phyloP scores from a whole-genome alignment of 1,284 basidiomycete genomes.

The Rhodotorula sp. region DNA sequence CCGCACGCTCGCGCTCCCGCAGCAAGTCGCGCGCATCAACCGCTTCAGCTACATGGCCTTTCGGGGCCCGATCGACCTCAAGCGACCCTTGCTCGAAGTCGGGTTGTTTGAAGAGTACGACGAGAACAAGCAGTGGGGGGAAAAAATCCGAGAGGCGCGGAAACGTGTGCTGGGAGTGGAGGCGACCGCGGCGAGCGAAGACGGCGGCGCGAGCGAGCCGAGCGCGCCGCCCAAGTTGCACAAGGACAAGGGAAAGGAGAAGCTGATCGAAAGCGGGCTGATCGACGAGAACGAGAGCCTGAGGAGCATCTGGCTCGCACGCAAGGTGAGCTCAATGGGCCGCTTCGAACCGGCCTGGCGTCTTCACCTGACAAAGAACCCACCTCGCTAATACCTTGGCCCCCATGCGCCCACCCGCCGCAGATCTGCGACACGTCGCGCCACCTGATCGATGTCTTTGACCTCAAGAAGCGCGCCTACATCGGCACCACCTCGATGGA shows the following conservation, averaged over 20 bases:
- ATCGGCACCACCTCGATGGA: constrained; percentile 99
- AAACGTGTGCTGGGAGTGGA: not conserved
- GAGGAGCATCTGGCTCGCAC: constrained; percentile 32
- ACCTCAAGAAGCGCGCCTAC: constrained; percentile 85
- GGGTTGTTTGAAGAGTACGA: constrained; percentile 87
- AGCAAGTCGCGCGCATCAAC: constrained; percentile 53
- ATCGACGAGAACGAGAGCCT: constrained; percentile 23
- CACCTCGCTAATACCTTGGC: not conserved
- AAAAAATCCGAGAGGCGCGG: constrained; percentile 9
- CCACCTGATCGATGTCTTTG: constrained; percentile 49
- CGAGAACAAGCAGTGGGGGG: constrained; percentile 42
- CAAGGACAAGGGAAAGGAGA: constrained; percentile 7
- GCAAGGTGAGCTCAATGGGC: constrained; percentile 12
- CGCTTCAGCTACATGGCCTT: constrained; percentile 85
- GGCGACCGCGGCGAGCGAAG: constrained; percentile 3
- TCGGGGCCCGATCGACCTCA: constrained; percentile 77
- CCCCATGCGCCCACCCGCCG: not conserved
- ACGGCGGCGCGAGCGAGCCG: not conserved
- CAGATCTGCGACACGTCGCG: constrained; percentile 44
- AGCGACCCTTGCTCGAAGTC: constrained; percentile 72
- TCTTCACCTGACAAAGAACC: not conserved
- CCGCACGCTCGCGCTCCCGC: constrained; percentile 65
- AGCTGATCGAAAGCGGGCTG: constrained; percentile 2
- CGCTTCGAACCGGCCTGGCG: not conserved
- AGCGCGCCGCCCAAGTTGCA: not conserved